These are phyloP conservation scores for Hanseniaspora pseudoguilliermondii DNA, from an alignment of 805 yeast genomes.

Conservation along the genomic window DNA sequence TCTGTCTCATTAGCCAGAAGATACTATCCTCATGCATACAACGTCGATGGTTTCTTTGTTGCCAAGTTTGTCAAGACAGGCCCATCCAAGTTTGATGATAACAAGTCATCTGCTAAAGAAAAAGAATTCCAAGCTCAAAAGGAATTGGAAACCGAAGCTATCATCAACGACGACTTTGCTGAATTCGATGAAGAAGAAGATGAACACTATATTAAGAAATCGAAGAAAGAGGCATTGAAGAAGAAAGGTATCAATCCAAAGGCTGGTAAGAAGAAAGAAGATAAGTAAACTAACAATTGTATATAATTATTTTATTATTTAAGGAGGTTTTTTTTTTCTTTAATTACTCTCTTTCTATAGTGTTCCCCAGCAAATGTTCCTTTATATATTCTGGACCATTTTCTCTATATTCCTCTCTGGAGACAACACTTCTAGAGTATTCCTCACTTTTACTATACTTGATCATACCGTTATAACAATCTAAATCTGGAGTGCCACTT, in stretches of 20 bases:
- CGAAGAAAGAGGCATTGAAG: constrained; percentile 51
- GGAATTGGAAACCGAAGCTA: constrained; percentile 68
- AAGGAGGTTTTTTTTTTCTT: background rate
- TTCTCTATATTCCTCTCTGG: constrained; percentile 70
- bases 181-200: constrained; percentile 67
- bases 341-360: constrained; percentile 15
- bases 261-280: constrained; percentile 19
- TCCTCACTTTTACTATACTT: constrained; percentile 49
- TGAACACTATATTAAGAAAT: constrained; percentile 52
- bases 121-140: constrained; percentile 71
- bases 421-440: constrained; percentile 37
- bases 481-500: constrained; percentile 59
- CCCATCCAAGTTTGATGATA: constrained; percentile 68
- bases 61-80: constrained; percentile 92
- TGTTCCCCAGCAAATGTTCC: constrained; percentile 71
- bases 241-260: constrained; percentile 65
- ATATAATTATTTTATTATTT: constrained; percentile 1
- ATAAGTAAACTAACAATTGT: background rate
- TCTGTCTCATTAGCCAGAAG: constrained; percentile 73
- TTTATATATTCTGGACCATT: constrained; percentile 80
- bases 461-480: constrained; percentile 93
- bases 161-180: constrained; percentile 79
- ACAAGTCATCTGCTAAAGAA: constrained; percentile 79
- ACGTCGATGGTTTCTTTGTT: constrained; percentile 95
- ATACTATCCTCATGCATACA: constrained; percentile 95